phyloP scores from a whole-genome alignment of 75 land plant genomes.

The Picea glauca region DNA sequence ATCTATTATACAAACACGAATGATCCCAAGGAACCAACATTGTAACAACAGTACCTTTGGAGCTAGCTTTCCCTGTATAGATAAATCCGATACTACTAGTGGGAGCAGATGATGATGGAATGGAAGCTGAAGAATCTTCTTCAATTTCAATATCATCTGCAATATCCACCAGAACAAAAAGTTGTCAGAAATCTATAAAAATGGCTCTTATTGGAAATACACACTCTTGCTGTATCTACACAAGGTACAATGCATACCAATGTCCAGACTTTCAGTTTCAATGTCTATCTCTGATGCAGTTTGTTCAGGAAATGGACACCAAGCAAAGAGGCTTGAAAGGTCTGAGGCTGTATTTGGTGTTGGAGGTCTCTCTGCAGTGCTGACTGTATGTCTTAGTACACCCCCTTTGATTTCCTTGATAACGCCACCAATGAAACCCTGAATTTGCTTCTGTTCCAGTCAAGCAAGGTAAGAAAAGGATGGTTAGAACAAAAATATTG shows the following conservation, averaged over 20 bases:
- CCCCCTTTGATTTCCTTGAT: constrained; percentile 66
- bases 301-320: constrained; percentile 32
- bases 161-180: constrained; percentile 32
- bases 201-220: not conserved
- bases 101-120: constrained; percentile 15
- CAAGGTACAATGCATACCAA: constrained; percentile 26
- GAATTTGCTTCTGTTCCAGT: constrained; percentile 31
- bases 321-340: constrained; percentile 46
- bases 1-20: not conserved
- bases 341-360: constrained; percentile 23
- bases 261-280: constrained; percentile 19
- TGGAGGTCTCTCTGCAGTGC: constrained; percentile 13
- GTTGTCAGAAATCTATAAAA: not conserved
- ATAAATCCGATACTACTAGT: not conserved
- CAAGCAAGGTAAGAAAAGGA: constrained; percentile 12
- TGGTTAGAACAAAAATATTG: not conserved
- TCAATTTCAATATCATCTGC: constrained; percentile 73
- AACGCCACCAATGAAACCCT: constrained; percentile 56
- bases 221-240: not conserved
- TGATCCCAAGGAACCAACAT: not conserved
- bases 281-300: not conserved
- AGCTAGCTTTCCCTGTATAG: constrained; percentile 3
- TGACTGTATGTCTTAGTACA: constrained; percentile 19
- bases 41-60: constrained; percentile 3
- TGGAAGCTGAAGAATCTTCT: constrained; percentile 25